Conservation (phyloP, 768 basidiomycete species). For the Phaeotremella fagi region DNA sequence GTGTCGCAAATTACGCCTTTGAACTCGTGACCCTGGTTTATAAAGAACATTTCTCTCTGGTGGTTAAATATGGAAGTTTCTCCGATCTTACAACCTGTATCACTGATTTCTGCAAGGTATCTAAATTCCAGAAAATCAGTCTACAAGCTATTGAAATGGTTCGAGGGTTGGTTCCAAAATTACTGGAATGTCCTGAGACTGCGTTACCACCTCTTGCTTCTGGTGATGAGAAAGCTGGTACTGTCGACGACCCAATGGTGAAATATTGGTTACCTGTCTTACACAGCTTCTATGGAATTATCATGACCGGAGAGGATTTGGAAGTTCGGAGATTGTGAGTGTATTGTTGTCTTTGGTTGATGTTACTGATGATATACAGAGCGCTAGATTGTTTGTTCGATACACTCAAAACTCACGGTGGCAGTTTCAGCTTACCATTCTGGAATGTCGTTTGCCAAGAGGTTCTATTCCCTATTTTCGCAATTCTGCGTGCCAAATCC, state of each 20-base stretch:
- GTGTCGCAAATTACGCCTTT: constrained; percentile 86
- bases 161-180: constrained; percentile 82
- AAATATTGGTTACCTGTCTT: constrained; percentile 95
- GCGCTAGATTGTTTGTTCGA: constrained; percentile 95
- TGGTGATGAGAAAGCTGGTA: not conserved
- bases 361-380: constrained; percentile 51
- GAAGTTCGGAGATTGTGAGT: constrained; percentile 93
- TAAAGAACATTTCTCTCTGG: constrained; percentile 80
- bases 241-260: constrained; percentile 70
- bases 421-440: constrained; percentile 79
- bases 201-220: constrained; percentile 26
- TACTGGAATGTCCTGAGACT: constrained; percentile 77
- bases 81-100: constrained; percentile 95
- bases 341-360: not conserved
- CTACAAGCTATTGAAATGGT: constrained; percentile 95
- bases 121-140: constrained; percentile 98
- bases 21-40: constrained; percentile 91
- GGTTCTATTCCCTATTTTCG: constrained; percentile 95
- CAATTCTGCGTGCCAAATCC: constrained; percentile 85
- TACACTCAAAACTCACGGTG: constrained; percentile 84
- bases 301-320: constrained; percentile 98
- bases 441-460: constrained; percentile 98
- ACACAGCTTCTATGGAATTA: constrained; percentile 98
- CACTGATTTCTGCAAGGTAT: constrained; percentile 98
- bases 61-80: constrained; percentile 89